Evolutionary conservation across 768 basidiomycete genomes (phyloP).

Genomic region (Leccinum ochraceum): DNA sequence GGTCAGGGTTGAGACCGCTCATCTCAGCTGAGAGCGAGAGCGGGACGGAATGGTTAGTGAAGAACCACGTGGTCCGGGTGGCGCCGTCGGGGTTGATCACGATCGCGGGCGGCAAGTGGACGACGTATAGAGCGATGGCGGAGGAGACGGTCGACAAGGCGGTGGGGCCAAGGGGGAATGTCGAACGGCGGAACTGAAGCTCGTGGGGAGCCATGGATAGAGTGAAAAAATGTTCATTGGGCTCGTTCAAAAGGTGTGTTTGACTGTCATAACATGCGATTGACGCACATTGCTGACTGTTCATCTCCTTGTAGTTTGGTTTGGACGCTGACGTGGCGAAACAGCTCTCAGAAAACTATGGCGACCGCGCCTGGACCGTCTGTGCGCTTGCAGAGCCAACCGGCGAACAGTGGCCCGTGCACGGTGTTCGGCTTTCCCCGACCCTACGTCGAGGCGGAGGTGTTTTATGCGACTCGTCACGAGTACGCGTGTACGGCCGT

Average conservation of each 20-base stretch:
- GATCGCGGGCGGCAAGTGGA: conserved; percentile 98
- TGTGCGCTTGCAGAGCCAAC: conserved; percentile 79
- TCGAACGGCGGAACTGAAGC: conserved; percentile 75
- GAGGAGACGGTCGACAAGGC: conserved; percentile 92
- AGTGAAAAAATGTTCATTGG: conserved; percentile 96
- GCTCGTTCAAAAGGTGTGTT: conserved; percentile 79
- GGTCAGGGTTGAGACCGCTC: conserved; percentile 90
- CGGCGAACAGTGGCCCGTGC: conserved; percentile 80
- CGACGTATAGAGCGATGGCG: conserved; percentile 95
- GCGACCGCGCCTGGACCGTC: conserved; percentile 96
- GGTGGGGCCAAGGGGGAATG: conserved; percentile 64
- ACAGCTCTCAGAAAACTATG: conserved; percentile 92
- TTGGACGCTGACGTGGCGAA: conserved; percentile 90
- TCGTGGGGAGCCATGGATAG: conserved; percentile 95
- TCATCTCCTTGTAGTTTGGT: conserved; percentile 60
- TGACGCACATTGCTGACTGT: neutral
- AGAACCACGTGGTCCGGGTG: conserved; percentile 92
- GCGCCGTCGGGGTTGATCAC: conserved; percentile 82
- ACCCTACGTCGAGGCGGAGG: conserved; percentile 89
- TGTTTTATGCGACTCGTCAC: conserved; percentile 81
- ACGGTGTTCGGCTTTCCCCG: conserved; percentile 70
- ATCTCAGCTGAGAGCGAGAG: conserved; percentile 77
- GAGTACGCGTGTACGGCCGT: conserved; percentile 93
- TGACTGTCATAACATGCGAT: neutral
- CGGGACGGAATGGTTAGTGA: conserved; percentile 83